Evolutionary conservation across 129 eudicot genomes (phyloP).

Genomic region (Saposhnikovia divaricata): DNA sequence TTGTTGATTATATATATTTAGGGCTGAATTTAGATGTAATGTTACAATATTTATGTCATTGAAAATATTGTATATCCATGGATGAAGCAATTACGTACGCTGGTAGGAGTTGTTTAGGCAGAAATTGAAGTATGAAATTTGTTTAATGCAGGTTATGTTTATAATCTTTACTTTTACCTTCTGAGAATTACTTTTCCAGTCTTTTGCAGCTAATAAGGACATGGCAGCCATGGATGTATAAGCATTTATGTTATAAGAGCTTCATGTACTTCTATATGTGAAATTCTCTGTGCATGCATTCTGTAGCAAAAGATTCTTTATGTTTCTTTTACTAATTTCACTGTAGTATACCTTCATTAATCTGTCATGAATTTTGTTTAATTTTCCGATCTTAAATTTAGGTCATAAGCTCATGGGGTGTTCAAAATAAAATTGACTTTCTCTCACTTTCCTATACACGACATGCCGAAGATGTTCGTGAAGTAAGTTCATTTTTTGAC

Average conservation of each 20-base stretch:
- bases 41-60: not conserved
- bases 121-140: not conserved
- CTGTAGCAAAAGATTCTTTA: not conserved
- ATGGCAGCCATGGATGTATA: not conserved
- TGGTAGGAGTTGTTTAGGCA: not conserved
- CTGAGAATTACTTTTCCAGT: not conserved
- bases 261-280: not conserved
- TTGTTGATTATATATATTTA: not conserved
- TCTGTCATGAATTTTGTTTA: not conserved
- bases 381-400: slow-evolving; percentile 13
- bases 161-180: not conserved
- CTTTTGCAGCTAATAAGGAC: not conserved
- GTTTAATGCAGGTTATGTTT: not conserved
- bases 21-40: not conserved
- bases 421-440: slow-evolving; percentile 78
- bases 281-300: not conserved
- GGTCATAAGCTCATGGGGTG: slow-evolving; percentile 97
- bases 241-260: not conserved
- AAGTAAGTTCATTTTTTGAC: slow-evolving; percentile 36
- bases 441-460: slow-evolving; percentile 87
- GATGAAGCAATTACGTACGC: not conserved
- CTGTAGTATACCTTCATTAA: no score
- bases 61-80: not conserved
- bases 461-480: slow-evolving; percentile 92
- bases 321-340: no score